These are phyloP conservation scores for Hippophae gyantsensis DNA, from an alignment of 306 rosid species.

Conservation along the genomic window DNA sequence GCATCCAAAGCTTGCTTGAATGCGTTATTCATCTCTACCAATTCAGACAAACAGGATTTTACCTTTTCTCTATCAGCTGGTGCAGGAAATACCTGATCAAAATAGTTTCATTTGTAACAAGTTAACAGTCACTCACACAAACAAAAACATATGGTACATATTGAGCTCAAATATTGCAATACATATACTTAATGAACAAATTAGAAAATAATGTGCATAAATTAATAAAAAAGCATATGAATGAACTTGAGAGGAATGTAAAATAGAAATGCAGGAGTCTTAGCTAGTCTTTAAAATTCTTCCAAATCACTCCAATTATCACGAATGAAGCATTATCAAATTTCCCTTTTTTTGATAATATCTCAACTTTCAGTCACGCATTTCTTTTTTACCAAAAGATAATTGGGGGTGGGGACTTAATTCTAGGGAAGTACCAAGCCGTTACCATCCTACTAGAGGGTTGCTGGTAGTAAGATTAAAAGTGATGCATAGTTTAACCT, in stretches of 20 bases:
- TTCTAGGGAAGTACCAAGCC: too few relatives aligned
- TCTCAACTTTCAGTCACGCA: too few relatives aligned
- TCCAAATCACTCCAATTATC: background rate
- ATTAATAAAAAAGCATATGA: background rate
- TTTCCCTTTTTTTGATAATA: too few relatives aligned
- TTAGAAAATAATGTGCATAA: background rate
- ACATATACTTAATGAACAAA: background rate
- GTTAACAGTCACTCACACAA: background rate
- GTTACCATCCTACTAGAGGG: too few relatives aligned
- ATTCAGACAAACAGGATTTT: constrained; percentile 86
- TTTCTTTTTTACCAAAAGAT: too few relatives aligned
- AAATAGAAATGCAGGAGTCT: background rate
- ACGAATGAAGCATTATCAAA: too few relatives aligned
- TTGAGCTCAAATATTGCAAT: background rate
- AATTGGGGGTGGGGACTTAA: too few relatives aligned
- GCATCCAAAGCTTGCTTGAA: constrained; percentile 79
- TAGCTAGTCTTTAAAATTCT: background rate
- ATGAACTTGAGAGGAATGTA: background rate
- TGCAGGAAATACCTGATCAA: constrained; percentile 62
- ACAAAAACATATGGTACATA: background rate
- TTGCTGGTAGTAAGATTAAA: too few relatives aligned
- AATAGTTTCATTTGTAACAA: constrained; percentile 5
- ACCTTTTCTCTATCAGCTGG: constrained; percentile 76
- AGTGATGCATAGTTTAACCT: too few relatives aligned
- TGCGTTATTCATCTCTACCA: constrained; percentile 73